These are phyloP conservation scores for Biancaea sappan DNA, from an alignment of 306 rosid species.

Conservation along the genomic window DNA sequence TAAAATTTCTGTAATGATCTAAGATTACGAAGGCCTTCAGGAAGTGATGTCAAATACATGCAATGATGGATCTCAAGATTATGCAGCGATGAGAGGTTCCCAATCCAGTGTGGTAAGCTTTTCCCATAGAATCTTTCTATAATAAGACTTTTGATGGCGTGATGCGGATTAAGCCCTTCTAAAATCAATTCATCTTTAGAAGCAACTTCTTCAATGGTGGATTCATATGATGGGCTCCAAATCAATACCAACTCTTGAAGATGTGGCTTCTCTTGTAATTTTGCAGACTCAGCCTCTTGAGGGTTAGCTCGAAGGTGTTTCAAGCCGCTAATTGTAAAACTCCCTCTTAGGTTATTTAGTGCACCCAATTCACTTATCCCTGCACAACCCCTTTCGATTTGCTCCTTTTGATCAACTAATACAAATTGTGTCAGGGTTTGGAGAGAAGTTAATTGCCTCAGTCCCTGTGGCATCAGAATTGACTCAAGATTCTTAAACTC, in stretches of 20 bases:
- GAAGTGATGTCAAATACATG: neutral
- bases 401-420: neutral
- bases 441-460: neutral
- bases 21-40: neutral
- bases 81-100: neutral
- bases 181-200: neutral
- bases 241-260: neutral
- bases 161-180: neutral
- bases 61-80: neutral
- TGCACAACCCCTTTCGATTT: neutral
- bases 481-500: accelerated
- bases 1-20: neutral
- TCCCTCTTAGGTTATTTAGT: neutral
- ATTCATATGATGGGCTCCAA: neutral
- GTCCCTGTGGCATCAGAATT: neutral
- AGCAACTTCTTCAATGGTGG: neutral
- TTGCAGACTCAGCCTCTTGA: neutral
- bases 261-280: neutral
- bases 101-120: neutral
- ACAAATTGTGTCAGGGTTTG: neutral
- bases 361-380: neutral
- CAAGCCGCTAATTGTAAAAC: neutral
- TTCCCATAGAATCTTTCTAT: neutral
- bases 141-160: neutral
- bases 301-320: neutral